These are phyloP conservation scores for Bolboschoenoplectus hybrid DNA, from an alignment of 202 grass and related monocot genomes.

Conservation along the genomic window DNA sequence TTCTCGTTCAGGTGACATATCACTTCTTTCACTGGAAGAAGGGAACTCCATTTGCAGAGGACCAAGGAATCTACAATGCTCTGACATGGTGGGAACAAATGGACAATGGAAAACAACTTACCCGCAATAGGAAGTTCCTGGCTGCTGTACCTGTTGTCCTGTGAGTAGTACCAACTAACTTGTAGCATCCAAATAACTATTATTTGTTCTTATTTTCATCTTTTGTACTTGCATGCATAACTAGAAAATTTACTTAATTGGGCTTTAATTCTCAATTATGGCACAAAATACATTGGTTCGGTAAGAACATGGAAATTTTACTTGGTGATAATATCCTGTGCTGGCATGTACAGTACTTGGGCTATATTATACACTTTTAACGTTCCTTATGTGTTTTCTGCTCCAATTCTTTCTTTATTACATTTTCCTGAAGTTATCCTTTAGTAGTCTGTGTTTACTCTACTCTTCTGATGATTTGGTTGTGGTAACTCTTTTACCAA, in stretches of 20 bases:
- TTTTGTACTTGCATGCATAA: neutral
- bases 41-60: constrained; percentile 51
- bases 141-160: constrained; percentile 54
- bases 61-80: constrained; percentile 51
- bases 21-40: constrained; percentile 61
- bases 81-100: constrained; percentile 59
- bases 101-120: constrained; percentile 57
- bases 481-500: neutral
- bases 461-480: neutral
- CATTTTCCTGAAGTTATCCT: neutral
- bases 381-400: too few relatives aligned
- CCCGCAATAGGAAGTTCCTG: constrained; percentile 56
- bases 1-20: constrained; percentile 49
- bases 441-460: neutral
- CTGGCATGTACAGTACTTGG: neutral
- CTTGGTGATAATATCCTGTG: neutral
- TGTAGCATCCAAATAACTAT: neutral
- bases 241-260: neutral
- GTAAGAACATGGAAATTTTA: neutral
- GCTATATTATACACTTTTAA: neutral
- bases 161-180: constrained; percentile 40
- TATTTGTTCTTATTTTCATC: neutral
- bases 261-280: neutral
- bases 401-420: neutral
- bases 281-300: neutral